Evolutionary conservation across 768 basidiomycete genomes (phyloP).

Genomic region (Tulasnella sp.): DNA sequence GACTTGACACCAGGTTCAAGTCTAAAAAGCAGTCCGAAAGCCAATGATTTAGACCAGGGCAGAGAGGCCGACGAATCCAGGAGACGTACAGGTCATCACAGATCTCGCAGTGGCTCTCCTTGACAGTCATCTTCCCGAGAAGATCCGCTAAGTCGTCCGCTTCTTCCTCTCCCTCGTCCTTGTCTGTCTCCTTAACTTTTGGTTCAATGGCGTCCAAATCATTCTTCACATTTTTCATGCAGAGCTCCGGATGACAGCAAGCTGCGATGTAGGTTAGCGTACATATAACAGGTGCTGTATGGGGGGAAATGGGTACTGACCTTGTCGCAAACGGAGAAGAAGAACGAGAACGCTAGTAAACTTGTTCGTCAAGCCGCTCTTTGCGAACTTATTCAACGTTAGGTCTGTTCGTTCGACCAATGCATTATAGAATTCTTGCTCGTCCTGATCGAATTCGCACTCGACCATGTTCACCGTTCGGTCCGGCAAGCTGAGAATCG

Average conservation of each 20-base stretch:
- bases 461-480: conserved; percentile 66
- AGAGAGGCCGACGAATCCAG: background rate
- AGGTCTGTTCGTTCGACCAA: conserved; percentile 55
- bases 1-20: conserved; percentile 34
- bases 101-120: conserved; percentile 65
- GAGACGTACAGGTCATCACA: conserved; percentile 43
- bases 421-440: conserved; percentile 73
- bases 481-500: conserved; percentile 73
- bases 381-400: conserved; percentile 62
- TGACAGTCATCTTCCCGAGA: conserved; percentile 66
- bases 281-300: background rate
- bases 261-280: conserved; percentile 47
- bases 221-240: conserved; percentile 67
- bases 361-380: conserved; percentile 49
- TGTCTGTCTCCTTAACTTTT: conserved; percentile 46
- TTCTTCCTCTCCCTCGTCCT: conserved; percentile 53
- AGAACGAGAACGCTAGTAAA: conserved; percentile 70
- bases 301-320: conserved; percentile 42
- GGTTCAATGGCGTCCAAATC: conserved; percentile 78
- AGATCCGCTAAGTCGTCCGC: conserved; percentile 70
- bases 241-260: conserved; percentile 83
- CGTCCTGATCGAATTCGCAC: conserved; percentile 72
- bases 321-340: conserved; percentile 83
- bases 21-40: background rate
- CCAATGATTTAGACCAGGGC: background rate